Evolutionary conservation across 176 grass and related monocot genomes (phyloP).

Genomic region (Musa itinerans): DNA sequence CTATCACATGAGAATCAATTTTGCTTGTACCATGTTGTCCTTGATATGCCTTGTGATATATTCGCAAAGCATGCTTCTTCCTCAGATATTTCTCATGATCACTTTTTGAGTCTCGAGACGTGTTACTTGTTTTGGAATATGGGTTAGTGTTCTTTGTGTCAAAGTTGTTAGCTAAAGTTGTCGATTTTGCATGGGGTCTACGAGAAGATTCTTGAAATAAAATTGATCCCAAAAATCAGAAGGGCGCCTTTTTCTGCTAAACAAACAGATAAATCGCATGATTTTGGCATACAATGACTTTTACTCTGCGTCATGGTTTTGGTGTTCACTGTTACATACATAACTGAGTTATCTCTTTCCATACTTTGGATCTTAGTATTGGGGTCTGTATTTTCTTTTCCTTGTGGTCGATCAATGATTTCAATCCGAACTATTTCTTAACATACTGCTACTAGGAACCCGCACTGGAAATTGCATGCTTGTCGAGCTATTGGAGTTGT

Average conservation of each 20-base stretch:
- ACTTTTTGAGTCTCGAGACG: neutral
- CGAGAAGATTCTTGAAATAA: neutral
- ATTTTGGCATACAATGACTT: neutral
- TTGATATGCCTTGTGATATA: neutral
- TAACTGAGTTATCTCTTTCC: too few species aligned
- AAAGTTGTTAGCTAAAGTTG: neutral
- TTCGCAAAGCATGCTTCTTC: neutral
- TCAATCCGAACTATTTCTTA: neutral
- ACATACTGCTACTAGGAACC: neutral
- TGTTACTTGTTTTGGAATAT: neutral
- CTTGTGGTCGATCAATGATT: too few species aligned
- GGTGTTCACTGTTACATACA: neutral
- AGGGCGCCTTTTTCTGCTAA: neutral
- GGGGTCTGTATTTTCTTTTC: too few species aligned
- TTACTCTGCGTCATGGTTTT: neutral
- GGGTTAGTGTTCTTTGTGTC: neutral
- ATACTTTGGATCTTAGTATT: too few species aligned
- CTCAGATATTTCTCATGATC: neutral
- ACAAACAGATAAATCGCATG: neutral
- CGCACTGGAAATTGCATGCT: neutral
- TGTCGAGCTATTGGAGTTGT: neutral
- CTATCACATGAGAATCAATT: neutral
- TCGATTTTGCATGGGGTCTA: neutral
- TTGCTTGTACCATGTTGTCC: too few species aligned
- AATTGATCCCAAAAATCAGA: neutral